These are phyloP conservation scores for Gymnopilus dilepis DNA, from an alignment of 768 basidiomycete species.

Conservation along the genomic window DNA sequence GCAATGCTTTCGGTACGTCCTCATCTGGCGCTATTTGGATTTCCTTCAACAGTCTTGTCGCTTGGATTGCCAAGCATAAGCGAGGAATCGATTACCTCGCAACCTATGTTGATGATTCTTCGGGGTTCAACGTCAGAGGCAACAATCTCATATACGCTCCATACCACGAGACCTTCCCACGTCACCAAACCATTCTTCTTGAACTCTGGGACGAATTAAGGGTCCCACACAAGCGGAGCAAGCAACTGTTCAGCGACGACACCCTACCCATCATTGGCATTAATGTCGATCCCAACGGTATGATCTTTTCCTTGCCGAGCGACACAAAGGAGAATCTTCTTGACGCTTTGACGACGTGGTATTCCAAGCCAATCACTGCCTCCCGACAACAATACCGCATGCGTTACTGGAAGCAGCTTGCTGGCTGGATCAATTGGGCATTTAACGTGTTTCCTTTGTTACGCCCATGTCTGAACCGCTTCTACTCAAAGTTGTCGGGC, in stretches of 20 bases:
- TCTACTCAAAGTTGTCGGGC: slow-evolving; percentile 35
- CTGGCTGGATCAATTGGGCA: slow-evolving; percentile 38
- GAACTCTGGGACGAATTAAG: slow-evolving; percentile 44
- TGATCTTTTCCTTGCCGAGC: slow-evolving; percentile 33
- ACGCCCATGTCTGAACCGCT: slow-evolving; percentile 27
- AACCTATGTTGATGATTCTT: slow-evolving; percentile 42
- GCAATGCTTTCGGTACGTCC: slow-evolving; percentile 30
- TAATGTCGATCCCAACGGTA: slow-evolving; percentile 34
- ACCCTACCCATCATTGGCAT: slow-evolving; percentile 44
- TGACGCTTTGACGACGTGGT: neutral
- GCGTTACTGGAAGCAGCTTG: slow-evolving; percentile 25
- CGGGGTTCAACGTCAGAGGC: slow-evolving; percentile 21
- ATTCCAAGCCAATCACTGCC: slow-evolving; percentile 1
- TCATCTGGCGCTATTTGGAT: slow-evolving; percentile 30
- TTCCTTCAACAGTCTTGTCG: slow-evolving; percentile 35
- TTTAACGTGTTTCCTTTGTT: slow-evolving; percentile 38
- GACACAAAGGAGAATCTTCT: slow-evolving; percentile 8
- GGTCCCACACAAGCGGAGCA: slow-evolving; percentile 42
- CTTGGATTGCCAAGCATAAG: slow-evolving; percentile 40
- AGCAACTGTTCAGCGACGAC: slow-evolving; percentile 38
- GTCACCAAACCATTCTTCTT: slow-evolving; percentile 38
- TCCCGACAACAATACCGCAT: slow-evolving; percentile 37
- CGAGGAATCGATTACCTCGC: slow-evolving; percentile 23
- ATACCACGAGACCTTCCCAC: slow-evolving; percentile 33
- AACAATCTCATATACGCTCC: slow-evolving; percentile 34